Conservation (phyloP, 768 basidiomycete species). For the Boletus pseudopeckii region DNA sequence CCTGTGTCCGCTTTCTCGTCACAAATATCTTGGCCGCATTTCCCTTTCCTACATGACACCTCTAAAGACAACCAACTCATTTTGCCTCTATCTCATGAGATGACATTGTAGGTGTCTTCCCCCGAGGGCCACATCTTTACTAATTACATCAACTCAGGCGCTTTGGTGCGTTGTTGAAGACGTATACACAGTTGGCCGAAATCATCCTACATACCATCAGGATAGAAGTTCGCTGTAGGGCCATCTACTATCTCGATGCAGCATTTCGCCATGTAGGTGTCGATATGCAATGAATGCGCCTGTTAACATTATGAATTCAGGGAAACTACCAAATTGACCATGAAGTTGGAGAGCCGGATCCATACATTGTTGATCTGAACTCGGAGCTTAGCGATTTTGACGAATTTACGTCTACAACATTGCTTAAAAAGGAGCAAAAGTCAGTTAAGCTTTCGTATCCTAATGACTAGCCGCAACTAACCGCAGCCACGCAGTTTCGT, state of each 20-base stretch:
- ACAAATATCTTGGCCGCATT: conserved; percentile 42
- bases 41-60: conserved; percentile 39
- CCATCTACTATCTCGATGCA: conserved; percentile 75
- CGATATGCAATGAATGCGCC: background rate
- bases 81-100: conserved; percentile 81
- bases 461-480: background rate
- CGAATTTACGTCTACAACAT: conserved; percentile 57
- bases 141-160: conserved; percentile 51
- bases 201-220: conserved; percentile 85
- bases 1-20: conserved; percentile 43
- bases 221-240: conserved; percentile 82
- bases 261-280: conserved; percentile 68
- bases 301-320: conserved; percentile 38
- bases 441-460: conserved; percentile 36
- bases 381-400: conserved; percentile 73
- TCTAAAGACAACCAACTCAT: conserved; percentile 48
- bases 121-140: background rate
- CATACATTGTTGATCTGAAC: conserved; percentile 84
- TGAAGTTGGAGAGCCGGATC: conserved; percentile 89
- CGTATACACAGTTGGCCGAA: conserved; percentile 85
- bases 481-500: conserved; percentile 57
- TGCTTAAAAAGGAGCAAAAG: conserved; percentile 66
- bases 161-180: conserved; percentile 86
- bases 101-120: conserved; percentile 67
- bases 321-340: conserved; percentile 80